Conservation (phyloP, 495 filamentous ascomycete species). For the Staphylotrichum tortipilum region DNA sequence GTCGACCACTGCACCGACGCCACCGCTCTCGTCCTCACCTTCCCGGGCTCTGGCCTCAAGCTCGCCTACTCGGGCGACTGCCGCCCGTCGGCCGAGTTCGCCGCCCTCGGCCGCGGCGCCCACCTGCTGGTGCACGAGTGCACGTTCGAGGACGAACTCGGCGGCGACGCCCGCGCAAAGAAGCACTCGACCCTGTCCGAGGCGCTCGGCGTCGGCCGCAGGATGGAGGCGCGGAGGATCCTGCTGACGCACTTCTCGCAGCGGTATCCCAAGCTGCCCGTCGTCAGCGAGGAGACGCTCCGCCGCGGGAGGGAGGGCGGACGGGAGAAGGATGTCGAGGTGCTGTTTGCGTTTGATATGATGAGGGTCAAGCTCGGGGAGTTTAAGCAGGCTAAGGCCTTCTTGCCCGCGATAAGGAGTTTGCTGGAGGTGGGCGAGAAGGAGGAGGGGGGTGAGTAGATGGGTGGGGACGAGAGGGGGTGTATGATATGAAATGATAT, state of each 20-base stretch:
- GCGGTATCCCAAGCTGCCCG: conserved; percentile 80
- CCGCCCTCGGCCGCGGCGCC: conserved; percentile 58
- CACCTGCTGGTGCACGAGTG: conserved; percentile 91
- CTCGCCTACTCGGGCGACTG: conserved; percentile 91
- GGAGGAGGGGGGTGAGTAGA: conserved; percentile 1
- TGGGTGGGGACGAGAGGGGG: not conserved
- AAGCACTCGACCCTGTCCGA: conserved; percentile 81
- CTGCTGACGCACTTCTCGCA: conserved; percentile 92
- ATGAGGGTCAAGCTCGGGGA: conserved; percentile 79
- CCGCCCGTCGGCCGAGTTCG: conserved; percentile 63
- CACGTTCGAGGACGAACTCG: conserved; percentile 82
- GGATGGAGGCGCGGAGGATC: conserved; percentile 68
- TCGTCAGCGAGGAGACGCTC: conserved; percentile 33
- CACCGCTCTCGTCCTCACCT: conserved; percentile 66
- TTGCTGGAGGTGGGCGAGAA: conserved; percentile 43
- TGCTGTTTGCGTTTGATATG: conserved; percentile 79
- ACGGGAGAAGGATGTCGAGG: conserved; percentile 12
- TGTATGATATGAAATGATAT: not conserved
- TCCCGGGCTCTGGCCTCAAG: conserved; percentile 65
- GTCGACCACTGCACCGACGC: conserved; percentile 77
- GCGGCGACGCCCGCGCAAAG: conserved; percentile 72
- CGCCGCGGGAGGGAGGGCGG: too few species aligned
- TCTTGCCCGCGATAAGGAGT: conserved; percentile 61
- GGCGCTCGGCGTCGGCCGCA: conserved; percentile 65
- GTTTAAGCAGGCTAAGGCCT: conserved; percentile 65